Evolutionary conservation across 257 asterid genomes (phyloP).

Genomic region (Solanum medicagineum): DNA sequence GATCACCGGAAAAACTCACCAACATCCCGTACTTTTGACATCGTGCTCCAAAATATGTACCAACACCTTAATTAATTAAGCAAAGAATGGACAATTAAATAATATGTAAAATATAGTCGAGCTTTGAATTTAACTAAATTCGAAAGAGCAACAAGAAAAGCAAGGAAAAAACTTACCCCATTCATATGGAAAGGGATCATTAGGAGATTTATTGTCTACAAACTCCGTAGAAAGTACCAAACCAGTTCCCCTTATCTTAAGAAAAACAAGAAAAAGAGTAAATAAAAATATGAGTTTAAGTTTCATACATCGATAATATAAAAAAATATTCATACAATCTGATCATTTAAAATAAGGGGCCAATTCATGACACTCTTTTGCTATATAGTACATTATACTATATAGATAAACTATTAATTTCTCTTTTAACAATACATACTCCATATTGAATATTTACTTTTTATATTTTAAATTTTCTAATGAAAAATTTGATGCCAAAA

Average conservation of each 20-base stretch:
- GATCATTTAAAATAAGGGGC: too few relatives aligned
- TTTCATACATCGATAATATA: background rate
- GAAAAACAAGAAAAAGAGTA: background rate
- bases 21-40: conserved; percentile 77
- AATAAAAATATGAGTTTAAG: background rate
- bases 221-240: conserved; percentile 78
- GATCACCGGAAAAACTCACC: conserved; percentile 70
- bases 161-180: conserved; percentile 41
- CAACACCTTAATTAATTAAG: conserved; percentile 28
- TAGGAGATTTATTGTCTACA: conserved; percentile 76
- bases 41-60: conserved; percentile 72
- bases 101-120: background rate
- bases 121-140: background rate
- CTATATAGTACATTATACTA: too few relatives aligned
- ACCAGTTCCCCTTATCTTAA: conserved; percentile 83
- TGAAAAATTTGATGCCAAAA: background rate
- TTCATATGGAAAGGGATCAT: conserved; percentile 67
- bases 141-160: background rate
- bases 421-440: too few relatives aligned
- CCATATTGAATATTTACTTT: background rate
- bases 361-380: too few relatives aligned
- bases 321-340: background rate
- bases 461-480: background rate
- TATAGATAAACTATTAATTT: too few relatives aligned
- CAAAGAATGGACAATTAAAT: background rate